Conservation (phyloP, 805 yeast species). For the Kazachstania psychrophila region DNA sequence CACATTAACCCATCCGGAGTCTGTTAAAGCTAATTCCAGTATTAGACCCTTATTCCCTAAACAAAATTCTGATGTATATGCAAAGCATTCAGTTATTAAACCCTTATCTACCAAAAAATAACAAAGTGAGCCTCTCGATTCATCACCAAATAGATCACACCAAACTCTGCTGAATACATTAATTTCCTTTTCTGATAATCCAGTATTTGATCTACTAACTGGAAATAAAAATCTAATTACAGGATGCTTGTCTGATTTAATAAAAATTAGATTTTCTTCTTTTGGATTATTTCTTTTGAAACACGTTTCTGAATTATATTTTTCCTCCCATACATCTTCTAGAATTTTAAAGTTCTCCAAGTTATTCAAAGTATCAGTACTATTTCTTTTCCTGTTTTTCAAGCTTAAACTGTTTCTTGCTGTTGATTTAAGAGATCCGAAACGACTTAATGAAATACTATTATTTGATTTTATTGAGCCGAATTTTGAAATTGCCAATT, state of each 20-base stretch:
- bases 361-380: not conserved
- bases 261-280: constrained; percentile 29
- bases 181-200: constrained; percentile 18
- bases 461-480: constrained; percentile 9
- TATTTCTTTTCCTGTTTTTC: not conserved
- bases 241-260: constrained; percentile 32
- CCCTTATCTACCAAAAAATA: constrained; percentile 30
- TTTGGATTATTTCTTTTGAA: constrained; percentile 16
- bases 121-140: constrained; percentile 43
- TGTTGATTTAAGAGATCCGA: too few relatives aligned
- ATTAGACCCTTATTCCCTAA: constrained; percentile 34
- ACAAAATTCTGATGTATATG: constrained; percentile 36
- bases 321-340: constrained; percentile 12
- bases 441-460: too few relatives aligned
- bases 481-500: constrained; percentile 37
- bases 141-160: constrained; percentile 58
- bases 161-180: constrained; percentile 35
- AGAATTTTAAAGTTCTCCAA: constrained; percentile 15
- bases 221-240: constrained; percentile 42
- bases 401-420: constrained; percentile 6
- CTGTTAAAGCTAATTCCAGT: constrained; percentile 43
- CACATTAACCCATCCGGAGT: constrained; percentile 36
- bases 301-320: constrained; percentile 12
- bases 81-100: constrained; percentile 33
- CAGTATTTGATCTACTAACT: constrained; percentile 7